A percentile compares a stretch with the other conserved stretches of the same genome.
These are phyloP conservation scores for Onygenales sp. DNA, from an alignment of 2,329 filamentous ascomycete species.

Conservation along the genomic window DNA sequence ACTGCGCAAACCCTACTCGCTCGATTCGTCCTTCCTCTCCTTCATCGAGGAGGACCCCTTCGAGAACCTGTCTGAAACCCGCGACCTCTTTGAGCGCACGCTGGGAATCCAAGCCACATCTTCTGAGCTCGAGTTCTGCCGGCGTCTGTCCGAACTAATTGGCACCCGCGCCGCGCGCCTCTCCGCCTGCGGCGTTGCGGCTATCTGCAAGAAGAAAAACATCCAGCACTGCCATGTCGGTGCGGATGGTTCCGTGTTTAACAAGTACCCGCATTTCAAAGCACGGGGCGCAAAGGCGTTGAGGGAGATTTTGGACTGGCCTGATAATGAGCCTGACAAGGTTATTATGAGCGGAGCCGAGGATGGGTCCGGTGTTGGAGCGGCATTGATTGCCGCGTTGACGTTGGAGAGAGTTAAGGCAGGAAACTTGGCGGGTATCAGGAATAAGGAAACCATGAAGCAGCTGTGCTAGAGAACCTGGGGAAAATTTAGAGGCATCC, in stretches of 20 bases:
- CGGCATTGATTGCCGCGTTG: slow-evolving; percentile 77
- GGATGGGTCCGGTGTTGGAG: slow-evolving; percentile 94
- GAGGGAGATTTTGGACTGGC: slow-evolving; percentile 93
- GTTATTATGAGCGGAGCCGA: slow-evolving; percentile 83
- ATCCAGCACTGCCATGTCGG: slow-evolving; percentile 85
- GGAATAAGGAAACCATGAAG: slow-evolving; percentile 30
- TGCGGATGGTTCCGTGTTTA: slow-evolving; percentile 95
- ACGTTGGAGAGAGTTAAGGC: slow-evolving; percentile 54
- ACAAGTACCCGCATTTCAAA: slow-evolving; percentile 99
- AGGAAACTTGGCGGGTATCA: slow-evolving; percentile 50
- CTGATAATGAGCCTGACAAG: slow-evolving; percentile 72
- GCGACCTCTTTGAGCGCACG: slow-evolving; percentile 68
- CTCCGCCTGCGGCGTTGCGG: slow-evolving; percentile 87
- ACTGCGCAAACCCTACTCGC: slow-evolving; percentile 75
- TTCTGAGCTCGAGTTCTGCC: slow-evolving; percentile 79
- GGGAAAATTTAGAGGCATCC: background rate
- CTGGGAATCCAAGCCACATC: slow-evolving; percentile 61
- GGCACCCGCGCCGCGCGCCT: slow-evolving; percentile 89
- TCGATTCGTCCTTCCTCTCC: slow-evolving; percentile 90
- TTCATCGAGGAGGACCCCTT: slow-evolving; percentile 91
- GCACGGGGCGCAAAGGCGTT: slow-evolving; percentile 79
- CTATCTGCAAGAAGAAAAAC: slow-evolving; percentile 93
- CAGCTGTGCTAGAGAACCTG: background rate
- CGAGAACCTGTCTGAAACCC: slow-evolving; percentile 86
- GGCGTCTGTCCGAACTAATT: slow-evolving; percentile 84